Evolutionary conservation across 805 yeast genomes (phyloP), one percentile per base, ranked within the genome.

Genomic region (Tanozyma kutaoensis): DNA sequence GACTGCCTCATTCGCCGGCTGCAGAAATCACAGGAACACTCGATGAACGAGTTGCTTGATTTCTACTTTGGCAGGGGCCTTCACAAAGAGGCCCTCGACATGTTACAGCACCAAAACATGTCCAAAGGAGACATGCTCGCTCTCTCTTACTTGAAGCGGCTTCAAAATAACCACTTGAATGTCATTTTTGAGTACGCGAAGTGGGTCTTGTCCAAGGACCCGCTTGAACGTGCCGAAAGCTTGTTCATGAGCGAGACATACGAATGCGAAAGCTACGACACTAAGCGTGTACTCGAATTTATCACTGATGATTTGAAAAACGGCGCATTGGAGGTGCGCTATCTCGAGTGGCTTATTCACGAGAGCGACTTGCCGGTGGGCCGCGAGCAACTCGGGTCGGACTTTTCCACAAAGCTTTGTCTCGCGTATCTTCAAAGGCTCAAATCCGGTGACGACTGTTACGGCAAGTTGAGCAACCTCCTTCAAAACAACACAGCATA

Each of bases 21-120:
- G n/a, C n/a, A n/a, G n/a, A n/a, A n/a, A n/a, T n/a, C n/a, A n/a
- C n/a, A n/a, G n/a, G n/a, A n/a, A n/a, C n/a, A n/a, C n/a, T n/a
- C n/a, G n/a, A n/a, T n/a, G n/a, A n/a, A n/a, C n/a, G 95, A 84
- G 39, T 56, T 86, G 23, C 63, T 82, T 7, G 93, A 80, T 41
- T 86, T 81, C 42, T 81, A 77, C 39, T 73, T 58, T 37, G 69
- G 76, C n/a, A 58, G 76, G 28, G 45, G 52, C 1, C 44, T 66
- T 25, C 94, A 84, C 48, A 53, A 56, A 6, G 70, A 74, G 27
- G 93, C 95, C 0, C 52, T 91, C 23, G 52, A 61, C 4, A 60
- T 80, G 42, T 53, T 88, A 12, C 50, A 55, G n/a, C 48, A 32
- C 10, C 27, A 2, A 32, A 35, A 5, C 25, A 22, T 11, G 27